phyloP scores from a whole-genome alignment of 2,329 filamentous ascomycete genomes.

The Epichloe gansuensis region DNA sequence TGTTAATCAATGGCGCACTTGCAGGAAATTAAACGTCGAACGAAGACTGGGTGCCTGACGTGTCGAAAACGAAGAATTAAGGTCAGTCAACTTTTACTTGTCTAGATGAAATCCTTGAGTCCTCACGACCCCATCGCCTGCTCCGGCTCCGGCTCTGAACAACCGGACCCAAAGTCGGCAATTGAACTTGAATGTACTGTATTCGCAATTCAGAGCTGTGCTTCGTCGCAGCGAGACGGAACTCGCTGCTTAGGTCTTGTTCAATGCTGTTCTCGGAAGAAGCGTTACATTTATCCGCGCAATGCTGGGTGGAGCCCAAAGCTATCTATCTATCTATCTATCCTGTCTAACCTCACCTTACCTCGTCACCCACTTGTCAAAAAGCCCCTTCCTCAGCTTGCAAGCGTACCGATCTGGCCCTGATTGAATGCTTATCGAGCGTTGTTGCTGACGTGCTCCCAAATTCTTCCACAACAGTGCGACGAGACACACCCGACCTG shows the following conservation, averaged over 20 bases:
- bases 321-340: background rate
- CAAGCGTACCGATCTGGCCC: background rate
- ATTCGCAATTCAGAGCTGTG: no score
- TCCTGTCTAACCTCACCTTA: conserved; percentile 1
- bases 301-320: conserved; percentile 1
- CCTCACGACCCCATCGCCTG: no score
- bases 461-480: conserved; percentile 45
- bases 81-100: conserved; percentile 28
- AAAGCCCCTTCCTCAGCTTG: background rate
- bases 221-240: no score
- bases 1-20: conserved; percentile 5
- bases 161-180: no score
- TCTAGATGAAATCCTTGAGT: conserved; percentile 7
- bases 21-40: conserved; percentile 51
- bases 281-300: conserved; percentile 3
- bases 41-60: conserved; percentile 51
- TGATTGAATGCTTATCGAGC: background rate
- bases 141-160: no score
- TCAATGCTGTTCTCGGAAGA: background rate
- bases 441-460: conserved; percentile 7
- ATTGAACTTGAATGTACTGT: no score
- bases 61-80: conserved; percentile 51
- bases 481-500: conserved; percentile 92
- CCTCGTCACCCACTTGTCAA: background rate
- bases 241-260: no score